A percentile compares a stretch with the other conserved stretches of the same genome.
Evolutionary conservation across 176 grass and related monocot species (phyloP).

Genomic region (Triticum turgidum): DNA sequence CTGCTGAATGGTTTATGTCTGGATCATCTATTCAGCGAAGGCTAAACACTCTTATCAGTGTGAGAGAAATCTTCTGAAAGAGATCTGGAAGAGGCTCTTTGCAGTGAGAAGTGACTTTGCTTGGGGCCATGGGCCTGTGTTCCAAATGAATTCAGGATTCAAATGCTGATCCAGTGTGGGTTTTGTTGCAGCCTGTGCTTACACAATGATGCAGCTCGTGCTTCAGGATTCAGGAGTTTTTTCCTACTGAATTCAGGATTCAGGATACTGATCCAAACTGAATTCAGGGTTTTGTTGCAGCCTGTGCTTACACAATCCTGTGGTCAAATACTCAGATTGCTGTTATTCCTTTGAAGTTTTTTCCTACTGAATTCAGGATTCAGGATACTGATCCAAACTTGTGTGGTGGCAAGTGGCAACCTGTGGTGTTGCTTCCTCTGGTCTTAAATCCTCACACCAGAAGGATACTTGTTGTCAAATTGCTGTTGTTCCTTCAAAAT

Average conservation of each 20-base stretch:
- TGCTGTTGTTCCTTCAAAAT: not conserved
- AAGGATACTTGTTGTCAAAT: no score
- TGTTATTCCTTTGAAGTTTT: no score
- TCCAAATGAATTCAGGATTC: not conserved
- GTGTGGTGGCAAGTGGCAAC: not conserved
- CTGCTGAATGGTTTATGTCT: not conserved
- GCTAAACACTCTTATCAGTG: not conserved
- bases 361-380: not conserved
- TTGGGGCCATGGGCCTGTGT: not conserved
- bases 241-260: no score
- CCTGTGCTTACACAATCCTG: not conserved
- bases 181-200: not conserved
- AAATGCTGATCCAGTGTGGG: not conserved
- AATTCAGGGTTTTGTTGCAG: not conserved
- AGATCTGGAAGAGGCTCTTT: not conserved
- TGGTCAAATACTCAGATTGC: no score
- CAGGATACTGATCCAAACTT: not conserved
- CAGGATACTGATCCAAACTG: no score
- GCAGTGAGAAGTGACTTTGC: not conserved
- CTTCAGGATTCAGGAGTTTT: no score
- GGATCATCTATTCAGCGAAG: constrained; percentile 1
- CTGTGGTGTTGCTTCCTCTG: not conserved
- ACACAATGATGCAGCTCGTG: not conserved
- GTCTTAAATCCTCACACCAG: not conserved
- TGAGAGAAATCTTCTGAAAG: not conserved